Conservation (phyloP, 768 basidiomycete genomes). For the Russula foetens region DNA sequence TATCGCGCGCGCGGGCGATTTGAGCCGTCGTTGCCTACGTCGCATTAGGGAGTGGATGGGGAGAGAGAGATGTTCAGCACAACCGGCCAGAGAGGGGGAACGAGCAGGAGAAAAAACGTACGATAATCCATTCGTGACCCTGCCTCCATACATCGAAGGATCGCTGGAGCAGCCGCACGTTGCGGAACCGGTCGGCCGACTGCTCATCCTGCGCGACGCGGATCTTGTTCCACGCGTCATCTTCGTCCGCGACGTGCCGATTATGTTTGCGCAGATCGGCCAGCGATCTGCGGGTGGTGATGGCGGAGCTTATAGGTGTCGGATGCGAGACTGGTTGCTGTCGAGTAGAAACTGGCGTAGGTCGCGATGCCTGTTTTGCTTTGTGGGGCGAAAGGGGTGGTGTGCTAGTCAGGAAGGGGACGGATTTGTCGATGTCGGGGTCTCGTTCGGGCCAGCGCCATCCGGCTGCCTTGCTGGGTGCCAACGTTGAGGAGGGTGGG, state of each 20-base stretch:
- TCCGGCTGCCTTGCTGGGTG: neutral
- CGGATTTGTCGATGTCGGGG: conserved; percentile 12
- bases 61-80: neutral
- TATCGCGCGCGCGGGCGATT: conserved; percentile 59
- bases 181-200: conserved; percentile 61
- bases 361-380: conserved; percentile 1
- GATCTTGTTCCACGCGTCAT: conserved; percentile 74
- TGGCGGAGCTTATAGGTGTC: neutral
- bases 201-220: conserved; percentile 61
- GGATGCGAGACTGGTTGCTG: neutral
- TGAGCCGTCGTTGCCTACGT: conserved; percentile 63
- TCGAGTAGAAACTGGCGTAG: conserved; percentile 6
- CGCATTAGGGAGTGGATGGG: neutral
- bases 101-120: conserved; percentile 33
- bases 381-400: conserved; percentile 10
- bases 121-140: conserved; percentile 64
- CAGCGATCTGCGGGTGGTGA: conserved; percentile 4
- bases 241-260: conserved; percentile 49
- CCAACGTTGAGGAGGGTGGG: conserved; percentile 7
- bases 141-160: conserved; percentile 74
- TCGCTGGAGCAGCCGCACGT: conserved; percentile 53
- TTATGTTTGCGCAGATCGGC: conserved; percentile 31
- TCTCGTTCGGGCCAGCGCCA: conserved; percentile 9
- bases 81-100: neutral
- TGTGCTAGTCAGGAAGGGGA: conserved; percentile 18